These are phyloP conservation scores for Laguncularia racemosa DNA, from an alignment of 345 rosid genomes.

Conservation along the genomic window DNA sequence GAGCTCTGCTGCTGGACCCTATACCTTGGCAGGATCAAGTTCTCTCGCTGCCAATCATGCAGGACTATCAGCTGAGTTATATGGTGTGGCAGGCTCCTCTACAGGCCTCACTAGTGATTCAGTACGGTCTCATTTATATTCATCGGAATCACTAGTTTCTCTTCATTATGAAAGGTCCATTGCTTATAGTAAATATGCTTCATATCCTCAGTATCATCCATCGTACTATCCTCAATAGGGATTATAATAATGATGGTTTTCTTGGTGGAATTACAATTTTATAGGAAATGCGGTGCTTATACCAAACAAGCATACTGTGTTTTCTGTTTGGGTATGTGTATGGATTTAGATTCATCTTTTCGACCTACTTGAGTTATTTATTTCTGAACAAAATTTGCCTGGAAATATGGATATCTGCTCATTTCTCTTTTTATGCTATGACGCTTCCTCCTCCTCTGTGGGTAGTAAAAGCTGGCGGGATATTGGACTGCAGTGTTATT, in stretches of 20 bases:
- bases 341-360: no score
- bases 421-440: no score
- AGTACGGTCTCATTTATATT: slow-evolving; percentile 19
- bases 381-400: no score
- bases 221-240: slow-evolving; percentile 45
- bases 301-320: no score
- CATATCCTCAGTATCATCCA: slow-evolving; percentile 40
- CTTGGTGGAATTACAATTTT: no score
- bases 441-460: no score
- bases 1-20: slow-evolving; percentile 25
- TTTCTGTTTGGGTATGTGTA: no score
- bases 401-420: no score
- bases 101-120: slow-evolving; percentile 24
- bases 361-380: no score
- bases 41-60: slow-evolving; percentile 27
- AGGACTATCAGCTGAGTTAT: slow-evolving; percentile 28
- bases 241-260: slow-evolving; percentile 1
- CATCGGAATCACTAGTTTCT: slow-evolving; percentile 22
- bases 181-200: slow-evolving; percentile 35
- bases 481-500: no score
- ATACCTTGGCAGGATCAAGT: slow-evolving; percentile 27
- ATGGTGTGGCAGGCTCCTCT: slow-evolving; percentile 28
- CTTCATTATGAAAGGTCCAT: slow-evolving; percentile 32
- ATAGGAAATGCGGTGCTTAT: no score
- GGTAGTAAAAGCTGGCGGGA: no score